A percentile compares a stretch with the other conserved stretches of the same genome.
Conservation (phyloP, 1,139 yeast species). For the Tardiomyces depauwii region DNA sequence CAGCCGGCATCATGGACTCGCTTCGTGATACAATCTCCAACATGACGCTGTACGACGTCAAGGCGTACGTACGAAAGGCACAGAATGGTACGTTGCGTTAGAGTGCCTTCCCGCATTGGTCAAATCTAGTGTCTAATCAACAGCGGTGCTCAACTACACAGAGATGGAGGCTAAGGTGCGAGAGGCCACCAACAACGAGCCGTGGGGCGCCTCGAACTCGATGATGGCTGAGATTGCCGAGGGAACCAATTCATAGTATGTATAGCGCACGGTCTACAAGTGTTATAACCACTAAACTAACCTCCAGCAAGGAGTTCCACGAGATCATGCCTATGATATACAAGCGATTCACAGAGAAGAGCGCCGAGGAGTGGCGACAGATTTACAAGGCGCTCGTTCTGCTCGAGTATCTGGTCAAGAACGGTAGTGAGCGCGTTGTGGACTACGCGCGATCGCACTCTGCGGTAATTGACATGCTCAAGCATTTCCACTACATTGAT, state of each 20-base stretch:
- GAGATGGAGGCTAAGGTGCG: conserved; percentile 95
- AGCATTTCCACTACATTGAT: conserved; percentile 89
- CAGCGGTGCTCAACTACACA: conserved; percentile 70
- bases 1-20: conserved; percentile 42
- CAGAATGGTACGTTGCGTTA: conserved; percentile 47
- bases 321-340: conserved; percentile 37
- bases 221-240: conserved; percentile 90
- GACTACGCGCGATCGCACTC: conserved; percentile 87
- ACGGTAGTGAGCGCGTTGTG: conserved; percentile 89
- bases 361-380: conserved; percentile 97
- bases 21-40: conserved; percentile 67
- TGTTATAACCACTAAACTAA: no score
- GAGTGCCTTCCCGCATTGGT: conserved; percentile 8
- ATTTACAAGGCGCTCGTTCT: conserved; percentile 88
- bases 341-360: conserved; percentile 79
- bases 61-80: conserved; percentile 94
- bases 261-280: no score
- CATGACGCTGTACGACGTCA: conserved; percentile 84
- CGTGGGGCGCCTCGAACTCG: conserved; percentile 97
- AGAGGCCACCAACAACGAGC: conserved; percentile 97
- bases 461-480: conserved; percentile 76
- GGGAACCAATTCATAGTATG: conserved; percentile 49
- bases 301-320: conserved; percentile 27
- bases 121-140: no score
- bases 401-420: conserved; percentile 79